Percentiles rank a stretch among this genome's conserved stretches.
phyloP scores from a whole-genome alignment of 441 rosid species.

The Omphalea diandra region DNA sequence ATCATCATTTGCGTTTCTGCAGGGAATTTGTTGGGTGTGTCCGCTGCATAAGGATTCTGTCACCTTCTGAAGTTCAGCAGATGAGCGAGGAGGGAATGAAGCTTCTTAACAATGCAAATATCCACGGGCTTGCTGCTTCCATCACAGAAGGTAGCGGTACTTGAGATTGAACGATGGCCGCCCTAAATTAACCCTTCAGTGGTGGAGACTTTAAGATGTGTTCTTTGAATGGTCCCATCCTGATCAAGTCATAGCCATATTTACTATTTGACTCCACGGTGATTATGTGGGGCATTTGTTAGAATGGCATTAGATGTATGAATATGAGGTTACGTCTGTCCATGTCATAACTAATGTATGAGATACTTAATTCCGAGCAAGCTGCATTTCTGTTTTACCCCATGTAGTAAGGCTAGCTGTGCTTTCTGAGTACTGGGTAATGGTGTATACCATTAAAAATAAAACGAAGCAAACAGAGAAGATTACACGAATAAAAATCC shows the following conservation, averaged over 20 bases:
- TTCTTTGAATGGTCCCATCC: neutral
- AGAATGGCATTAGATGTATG: constrained; percentile 6
- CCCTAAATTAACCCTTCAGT: no score
- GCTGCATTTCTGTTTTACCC: neutral
- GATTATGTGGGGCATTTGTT: neutral
- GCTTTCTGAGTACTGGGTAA: neutral
- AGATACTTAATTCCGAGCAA: constrained; percentile 3
- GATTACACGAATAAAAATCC: no score
- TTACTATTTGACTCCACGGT: neutral
- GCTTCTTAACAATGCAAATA: constrained; percentile 73
- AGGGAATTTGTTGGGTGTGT: constrained; percentile 98
- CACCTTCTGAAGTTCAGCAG: constrained; percentile 94
- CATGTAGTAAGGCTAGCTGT: neutral
- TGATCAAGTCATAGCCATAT: neutral
- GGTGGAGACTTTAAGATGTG: neutral
- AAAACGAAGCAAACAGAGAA: no score
- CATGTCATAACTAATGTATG: neutral
- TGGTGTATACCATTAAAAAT: no score
- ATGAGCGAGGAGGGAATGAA: constrained; percentile 99
- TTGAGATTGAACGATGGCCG: constrained; percentile 7
- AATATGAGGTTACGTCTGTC: neutral
- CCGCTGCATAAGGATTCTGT: constrained; percentile 92
- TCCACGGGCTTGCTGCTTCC: constrained; percentile 47
- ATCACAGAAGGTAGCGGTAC: constrained; percentile 32
- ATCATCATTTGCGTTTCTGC: constrained; percentile 17